Conservation (phyloP, 306 rosid species). For the Lathyrus aphaca region DNA sequence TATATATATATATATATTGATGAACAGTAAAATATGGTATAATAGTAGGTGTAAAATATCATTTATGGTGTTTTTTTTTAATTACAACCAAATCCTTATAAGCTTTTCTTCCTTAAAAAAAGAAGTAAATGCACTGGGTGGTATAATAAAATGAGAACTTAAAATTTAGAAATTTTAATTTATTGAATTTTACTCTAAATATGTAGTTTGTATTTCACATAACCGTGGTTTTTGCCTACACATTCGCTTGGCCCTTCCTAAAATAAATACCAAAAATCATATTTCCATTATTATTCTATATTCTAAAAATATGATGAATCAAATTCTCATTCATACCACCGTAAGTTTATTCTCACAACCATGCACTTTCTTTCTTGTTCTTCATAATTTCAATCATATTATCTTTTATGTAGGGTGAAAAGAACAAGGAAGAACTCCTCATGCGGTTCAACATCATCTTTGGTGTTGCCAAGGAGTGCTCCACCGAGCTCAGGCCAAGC, state of each 20-base stretch:
- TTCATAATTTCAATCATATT: constrained; percentile 13
- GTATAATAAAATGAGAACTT: not conserved
- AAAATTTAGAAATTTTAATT: constrained; percentile 13
- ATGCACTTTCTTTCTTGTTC: not conserved
- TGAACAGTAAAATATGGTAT: too few relatives aligned
- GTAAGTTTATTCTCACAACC: too few relatives aligned
- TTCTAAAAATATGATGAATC: not conserved
- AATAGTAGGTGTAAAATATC: too few relatives aligned
- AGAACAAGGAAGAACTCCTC: not conserved
- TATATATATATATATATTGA: too few relatives aligned
- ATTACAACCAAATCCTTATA: too few relatives aligned
- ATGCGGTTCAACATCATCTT: constrained; percentile 31
- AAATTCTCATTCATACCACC: not conserved
- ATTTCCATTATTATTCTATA: not conserved
- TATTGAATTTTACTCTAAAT: constrained; percentile 19
- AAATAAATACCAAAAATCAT: not conserved
- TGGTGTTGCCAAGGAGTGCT: constrained; percentile 27
- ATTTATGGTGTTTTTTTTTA: too few relatives aligned
- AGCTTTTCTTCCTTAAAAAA: too few relatives aligned
- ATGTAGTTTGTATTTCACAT: not conserved
- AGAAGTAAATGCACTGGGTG: too few relatives aligned
- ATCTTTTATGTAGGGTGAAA: not conserved
- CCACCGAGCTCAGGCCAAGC: constrained; percentile 30
- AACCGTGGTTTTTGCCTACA: not conserved
- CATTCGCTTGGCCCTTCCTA: not conserved